Evolutionary conservation across 225 moss, liverwort and hornwort species (phyloP).

Genomic region (Bryum argenteum): DNA sequence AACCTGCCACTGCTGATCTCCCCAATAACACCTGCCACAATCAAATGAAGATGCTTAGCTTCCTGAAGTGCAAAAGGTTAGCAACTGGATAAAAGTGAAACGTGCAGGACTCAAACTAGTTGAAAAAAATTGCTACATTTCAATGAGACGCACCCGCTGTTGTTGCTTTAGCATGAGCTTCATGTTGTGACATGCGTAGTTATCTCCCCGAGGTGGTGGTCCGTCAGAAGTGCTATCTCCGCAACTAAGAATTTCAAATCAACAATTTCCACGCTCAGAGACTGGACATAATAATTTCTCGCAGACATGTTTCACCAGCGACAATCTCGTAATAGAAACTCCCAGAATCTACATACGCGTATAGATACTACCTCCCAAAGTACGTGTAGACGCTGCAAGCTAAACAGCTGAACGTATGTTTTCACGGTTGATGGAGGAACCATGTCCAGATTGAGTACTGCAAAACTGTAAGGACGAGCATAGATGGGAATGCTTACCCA

Average conservation of each 20-base stretch:
- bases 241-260: constrained; percentile 60
- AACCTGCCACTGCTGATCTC: constrained; percentile 94
- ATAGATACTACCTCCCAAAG: too few species aligned
- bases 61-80: constrained; percentile 13
- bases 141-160: constrained; percentile 65
- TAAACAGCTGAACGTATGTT: too few species aligned
- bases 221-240: constrained; percentile 75
- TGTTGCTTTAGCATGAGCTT: constrained; percentile 92
- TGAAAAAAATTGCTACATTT: too few species aligned
- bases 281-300: too few species aligned
- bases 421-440: background rate
- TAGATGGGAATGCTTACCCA: constrained; percentile 54
- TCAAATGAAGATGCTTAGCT: constrained; percentile 14
- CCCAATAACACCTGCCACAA: constrained; percentile 82
- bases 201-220: constrained; percentile 79
- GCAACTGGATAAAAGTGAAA: background rate
- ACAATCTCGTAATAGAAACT: too few species aligned
- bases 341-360: too few species aligned
- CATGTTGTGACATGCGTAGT: constrained; percentile 97
- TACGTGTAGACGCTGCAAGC: too few species aligned
- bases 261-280: background rate
- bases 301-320: too few species aligned
- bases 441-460: too few species aligned
- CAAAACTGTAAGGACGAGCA: background rate
- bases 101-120: too few species aligned